Conservation (phyloP, 2,329 filamentous ascomycete genomes). For the Aureobasidium lini region DNA sequence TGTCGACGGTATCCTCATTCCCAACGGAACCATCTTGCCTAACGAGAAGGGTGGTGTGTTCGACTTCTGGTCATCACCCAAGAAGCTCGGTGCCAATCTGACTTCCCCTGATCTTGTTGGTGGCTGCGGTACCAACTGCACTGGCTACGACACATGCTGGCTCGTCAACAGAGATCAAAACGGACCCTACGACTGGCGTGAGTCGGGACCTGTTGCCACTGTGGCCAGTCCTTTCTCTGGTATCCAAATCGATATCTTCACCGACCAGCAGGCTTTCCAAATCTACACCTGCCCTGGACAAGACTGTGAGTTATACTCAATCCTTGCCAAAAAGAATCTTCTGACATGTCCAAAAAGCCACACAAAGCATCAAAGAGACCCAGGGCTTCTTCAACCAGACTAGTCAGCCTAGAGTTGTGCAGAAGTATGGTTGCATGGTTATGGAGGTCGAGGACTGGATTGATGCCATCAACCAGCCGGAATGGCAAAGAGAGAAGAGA, state of each 20-base stretch:
- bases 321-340: conserved; percentile 13
- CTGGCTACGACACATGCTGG: conserved; percentile 75
- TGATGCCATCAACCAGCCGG: conserved; percentile 83
- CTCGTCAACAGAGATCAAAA: conserved; percentile 55
- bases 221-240: conserved; percentile 70
- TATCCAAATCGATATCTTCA: conserved; percentile 72
- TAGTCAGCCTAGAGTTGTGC: conserved; percentile 54
- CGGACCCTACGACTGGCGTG: conserved; percentile 57
- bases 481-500: conserved; percentile 63
- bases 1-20: conserved; percentile 50
- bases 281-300: conserved; percentile 76
- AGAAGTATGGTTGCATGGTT: conserved; percentile 77
- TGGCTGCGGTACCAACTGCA: conserved; percentile 76
- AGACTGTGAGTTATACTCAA: conserved; percentile 53
- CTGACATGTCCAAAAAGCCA: conserved; percentile 27
- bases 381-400: conserved; percentile 55
- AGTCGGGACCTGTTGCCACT: conserved; percentile 51
- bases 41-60: conserved; percentile 63
- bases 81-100: conserved; percentile 68
- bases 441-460: conserved; percentile 93
- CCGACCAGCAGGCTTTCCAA: conserved; percentile 82
- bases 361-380: conserved; percentile 59
- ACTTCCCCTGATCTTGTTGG: conserved; percentile 53
- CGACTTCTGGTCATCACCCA: conserved; percentile 75
- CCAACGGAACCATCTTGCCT: conserved; percentile 54